These are phyloP conservation scores for Dictyostelium firmibasis DNA, from an alignment of 78 protist species.

Conservation along the genomic window DNA sequence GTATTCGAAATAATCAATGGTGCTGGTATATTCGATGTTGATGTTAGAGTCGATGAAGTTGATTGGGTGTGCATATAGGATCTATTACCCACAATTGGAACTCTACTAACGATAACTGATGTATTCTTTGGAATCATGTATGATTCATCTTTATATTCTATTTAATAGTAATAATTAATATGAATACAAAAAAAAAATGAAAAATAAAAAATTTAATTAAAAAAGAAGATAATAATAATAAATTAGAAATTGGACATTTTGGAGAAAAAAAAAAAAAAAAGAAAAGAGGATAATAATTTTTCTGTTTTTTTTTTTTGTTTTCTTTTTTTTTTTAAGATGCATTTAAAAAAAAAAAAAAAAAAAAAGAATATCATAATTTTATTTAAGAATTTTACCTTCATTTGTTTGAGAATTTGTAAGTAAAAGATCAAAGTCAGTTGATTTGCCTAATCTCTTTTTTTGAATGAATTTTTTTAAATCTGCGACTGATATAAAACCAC, in stretches of 20 bases:
- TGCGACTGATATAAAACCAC: slow-evolving; percentile 35
- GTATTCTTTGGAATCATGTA: slow-evolving; percentile 73
- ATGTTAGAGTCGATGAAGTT: not conserved
- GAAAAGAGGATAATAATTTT: not conserved
- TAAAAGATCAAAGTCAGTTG: slow-evolving; percentile 35
- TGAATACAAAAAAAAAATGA: not conserved
- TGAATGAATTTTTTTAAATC: slow-evolving; percentile 51
- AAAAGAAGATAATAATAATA: not conserved
- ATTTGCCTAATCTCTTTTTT: slow-evolving; percentile 50
- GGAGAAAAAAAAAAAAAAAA: not conserved
- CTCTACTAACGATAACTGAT: slow-evolving; percentile 29
- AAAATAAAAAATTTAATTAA: not conserved
- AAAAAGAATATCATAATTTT: not conserved
- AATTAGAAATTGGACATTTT: not conserved
- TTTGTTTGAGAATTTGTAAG: slow-evolving; percentile 54
- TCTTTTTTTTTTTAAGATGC: not conserved
- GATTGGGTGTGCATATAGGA: not conserved
- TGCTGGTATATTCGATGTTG: slow-evolving; percentile 5
- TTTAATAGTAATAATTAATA: not conserved
- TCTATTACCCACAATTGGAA: slow-evolving; percentile 14
- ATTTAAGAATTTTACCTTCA: slow-evolving; percentile 43
- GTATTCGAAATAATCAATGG: slow-evolving; percentile 12
- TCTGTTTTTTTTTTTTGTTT: not conserved
- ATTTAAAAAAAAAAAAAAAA: not conserved
- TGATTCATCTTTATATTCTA: slow-evolving; percentile 70